phyloP scores from a whole-genome alignment of 2,329 filamentous ascomycete genomes.

The Colletotrichum sp. region DNA sequence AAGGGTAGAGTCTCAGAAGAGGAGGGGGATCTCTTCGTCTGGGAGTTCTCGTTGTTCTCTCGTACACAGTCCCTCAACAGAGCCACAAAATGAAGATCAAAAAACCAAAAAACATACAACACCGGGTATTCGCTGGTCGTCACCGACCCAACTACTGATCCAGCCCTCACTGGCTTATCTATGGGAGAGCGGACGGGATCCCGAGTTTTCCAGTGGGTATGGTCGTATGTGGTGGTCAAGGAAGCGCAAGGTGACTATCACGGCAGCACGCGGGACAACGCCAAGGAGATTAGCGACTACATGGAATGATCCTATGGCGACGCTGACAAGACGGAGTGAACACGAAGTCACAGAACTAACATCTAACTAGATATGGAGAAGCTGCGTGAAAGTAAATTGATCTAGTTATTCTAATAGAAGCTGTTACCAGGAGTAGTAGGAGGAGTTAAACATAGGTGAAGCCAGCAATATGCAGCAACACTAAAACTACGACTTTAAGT shows the following conservation, averaged over 20 bases:
- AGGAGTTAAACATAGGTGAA: background rate
- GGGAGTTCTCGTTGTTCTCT: accelerated
- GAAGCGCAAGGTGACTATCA: background rate
- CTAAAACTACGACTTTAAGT: background rate
- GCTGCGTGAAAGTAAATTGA: accelerated
- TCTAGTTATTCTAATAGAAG: background rate
- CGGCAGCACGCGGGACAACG: background rate
- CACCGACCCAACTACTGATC: background rate
- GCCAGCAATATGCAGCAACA: background rate
- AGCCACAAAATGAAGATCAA: background rate
- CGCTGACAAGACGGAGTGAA: too few species aligned
- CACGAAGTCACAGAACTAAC: background rate
- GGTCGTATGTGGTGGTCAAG: background rate
- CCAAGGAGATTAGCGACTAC: accelerated
- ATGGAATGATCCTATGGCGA: too few species aligned
- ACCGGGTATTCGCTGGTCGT: background rate
- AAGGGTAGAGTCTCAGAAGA: background rate
- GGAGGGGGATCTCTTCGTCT: background rate
- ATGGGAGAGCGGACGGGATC: background rate
- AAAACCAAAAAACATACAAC: background rate
- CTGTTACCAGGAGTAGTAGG: background rate
- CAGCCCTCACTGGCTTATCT: background rate
- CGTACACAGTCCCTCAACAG: background rate
- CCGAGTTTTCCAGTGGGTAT: background rate
- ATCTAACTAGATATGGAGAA: background rate